phyloP scores from a whole-genome alignment of 306 rosid genomes.

The Corylus americana region DNA sequence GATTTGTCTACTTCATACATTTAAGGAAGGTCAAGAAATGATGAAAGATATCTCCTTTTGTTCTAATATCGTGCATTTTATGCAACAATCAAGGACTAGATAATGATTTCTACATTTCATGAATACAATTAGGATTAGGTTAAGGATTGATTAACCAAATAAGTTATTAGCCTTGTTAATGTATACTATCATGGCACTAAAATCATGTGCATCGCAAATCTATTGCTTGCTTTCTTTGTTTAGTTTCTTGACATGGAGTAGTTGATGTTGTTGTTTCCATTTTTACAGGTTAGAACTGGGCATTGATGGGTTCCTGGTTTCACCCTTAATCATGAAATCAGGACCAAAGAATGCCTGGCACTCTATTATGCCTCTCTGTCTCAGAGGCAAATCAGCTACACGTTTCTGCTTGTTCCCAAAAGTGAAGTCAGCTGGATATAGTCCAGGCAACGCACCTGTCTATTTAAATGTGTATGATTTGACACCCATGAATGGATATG shows the following conservation, averaged over 20 bases:
- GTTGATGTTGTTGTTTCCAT: background rate
- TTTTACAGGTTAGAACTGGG: constrained; percentile 49
- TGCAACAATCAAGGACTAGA: background rate
- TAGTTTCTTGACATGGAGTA: constrained; percentile 8
- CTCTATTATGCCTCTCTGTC: constrained; percentile 67
- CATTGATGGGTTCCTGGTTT: constrained; percentile 36
- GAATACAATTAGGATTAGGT: background rate
- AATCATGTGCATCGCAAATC: background rate
- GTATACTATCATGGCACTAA: background rate
- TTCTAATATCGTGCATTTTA: background rate
- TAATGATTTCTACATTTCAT: background rate
- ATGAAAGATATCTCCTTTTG: constrained; percentile 16
- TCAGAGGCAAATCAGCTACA: constrained; percentile 65
- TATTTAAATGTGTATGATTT: constrained; percentile 94
- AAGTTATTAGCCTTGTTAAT: background rate
- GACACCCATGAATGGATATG: constrained; percentile 81
- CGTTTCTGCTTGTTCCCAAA: constrained; percentile 75
- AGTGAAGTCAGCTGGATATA: constrained; percentile 54
- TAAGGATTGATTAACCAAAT: no score
- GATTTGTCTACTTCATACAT: constrained; percentile 8
- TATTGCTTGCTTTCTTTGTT: constrained; percentile 4
- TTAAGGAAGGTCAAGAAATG: constrained; percentile 10
- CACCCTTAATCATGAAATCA: constrained; percentile 66
- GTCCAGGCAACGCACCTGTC: constrained; percentile 70
- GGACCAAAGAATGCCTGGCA: constrained; percentile 65